phyloP scores from a whole-genome alignment of 2,329 filamentous ascomycete species.

The Hortaea werneckii region DNA sequence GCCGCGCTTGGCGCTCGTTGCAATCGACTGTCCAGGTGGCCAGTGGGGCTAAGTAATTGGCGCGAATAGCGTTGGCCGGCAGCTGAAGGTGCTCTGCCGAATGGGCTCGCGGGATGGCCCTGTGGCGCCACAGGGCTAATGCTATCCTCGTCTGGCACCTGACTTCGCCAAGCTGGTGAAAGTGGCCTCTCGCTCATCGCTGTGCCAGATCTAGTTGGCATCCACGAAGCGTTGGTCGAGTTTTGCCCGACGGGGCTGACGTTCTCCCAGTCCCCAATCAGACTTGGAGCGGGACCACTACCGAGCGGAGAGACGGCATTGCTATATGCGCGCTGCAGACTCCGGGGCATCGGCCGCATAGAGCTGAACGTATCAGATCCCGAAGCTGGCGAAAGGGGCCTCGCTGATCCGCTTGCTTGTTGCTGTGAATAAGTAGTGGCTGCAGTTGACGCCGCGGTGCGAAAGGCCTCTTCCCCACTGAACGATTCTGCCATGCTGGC shows the following conservation, averaged over 20 bases:
- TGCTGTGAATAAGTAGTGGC: conserved; percentile 1
- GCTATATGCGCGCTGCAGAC: conserved; percentile 22
- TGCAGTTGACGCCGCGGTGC: conserved; percentile 5
- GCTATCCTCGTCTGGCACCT: conserved; percentile 13
- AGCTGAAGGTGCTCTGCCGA: conserved; percentile 1
- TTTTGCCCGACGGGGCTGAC: conserved; percentile 14
- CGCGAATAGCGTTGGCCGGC: conserved; percentile 16
- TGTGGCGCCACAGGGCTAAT: conserved; percentile 1
- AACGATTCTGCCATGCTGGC: conserved; percentile 12
- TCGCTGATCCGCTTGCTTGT: not conserved
- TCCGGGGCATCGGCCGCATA: conserved; percentile 15
- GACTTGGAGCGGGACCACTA: conserved; percentile 10
- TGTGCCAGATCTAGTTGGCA: conserved; percentile 1
- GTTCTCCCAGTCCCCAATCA: conserved; percentile 20
- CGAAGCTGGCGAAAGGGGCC: not conserved
- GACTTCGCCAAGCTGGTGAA: not conserved
- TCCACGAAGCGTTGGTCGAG: conserved; percentile 3
- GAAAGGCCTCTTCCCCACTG: conserved; percentile 18
- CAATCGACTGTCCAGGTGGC: conserved; percentile 8
- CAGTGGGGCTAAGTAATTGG: conserved; percentile 16
- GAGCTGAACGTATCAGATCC: conserved; percentile 7
- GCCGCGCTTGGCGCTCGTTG: conserved; percentile 8
- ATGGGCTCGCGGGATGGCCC: conserved; percentile 2
- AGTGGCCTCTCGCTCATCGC: conserved; percentile 2
- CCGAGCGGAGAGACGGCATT: conserved; percentile 17